A percentile compares a stretch with the other conserved stretches of the same genome.
These are phyloP conservation scores for Strobilomyces dryophilus DNA, from an alignment of 768 basidiomycete genomes.

Conservation along the genomic window DNA sequence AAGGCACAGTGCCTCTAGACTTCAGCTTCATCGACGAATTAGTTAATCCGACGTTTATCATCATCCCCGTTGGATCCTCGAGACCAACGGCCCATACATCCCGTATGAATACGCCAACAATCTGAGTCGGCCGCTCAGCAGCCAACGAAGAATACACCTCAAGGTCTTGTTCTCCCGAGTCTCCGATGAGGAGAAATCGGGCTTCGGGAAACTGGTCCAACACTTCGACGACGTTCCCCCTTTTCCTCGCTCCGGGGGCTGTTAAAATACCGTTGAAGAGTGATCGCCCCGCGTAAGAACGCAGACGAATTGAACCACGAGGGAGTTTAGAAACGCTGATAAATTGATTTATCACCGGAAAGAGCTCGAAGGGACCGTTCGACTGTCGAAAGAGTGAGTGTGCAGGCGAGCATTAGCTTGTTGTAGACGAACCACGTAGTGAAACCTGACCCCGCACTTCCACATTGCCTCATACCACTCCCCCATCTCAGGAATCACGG, in stretches of 20 bases:
- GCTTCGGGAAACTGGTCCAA: slow-evolving; percentile 71
- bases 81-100: slow-evolving; percentile 53
- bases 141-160: slow-evolving; percentile 85
- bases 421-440: slow-evolving; percentile 72
- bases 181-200: slow-evolving; percentile 82
- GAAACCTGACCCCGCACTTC: slow-evolving; percentile 70
- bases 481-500: slow-evolving; percentile 78
- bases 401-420: neutral
- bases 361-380: slow-evolving; percentile 83
- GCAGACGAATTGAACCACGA: slow-evolving; percentile 71
- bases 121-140: slow-evolving; percentile 58
- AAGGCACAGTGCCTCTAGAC: slow-evolving; percentile 8
- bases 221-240: slow-evolving; percentile 72
- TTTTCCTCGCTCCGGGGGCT: slow-evolving; percentile 81
- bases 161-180: slow-evolving; percentile 92
- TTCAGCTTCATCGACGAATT: slow-evolving; percentile 2
- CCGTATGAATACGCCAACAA: slow-evolving; percentile 80
- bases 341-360: slow-evolving; percentile 76
- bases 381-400: slow-evolving; percentile 46
- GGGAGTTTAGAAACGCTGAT: slow-evolving; percentile 68
- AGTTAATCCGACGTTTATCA: neutral
- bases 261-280: slow-evolving; percentile 81
- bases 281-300: slow-evolving; percentile 80
- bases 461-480: slow-evolving; percentile 73
- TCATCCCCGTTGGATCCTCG: slow-evolving; percentile 60